phyloP scores from a whole-genome alignment of 306 rosid genomes.

The Cucumis cinereus region DNA sequence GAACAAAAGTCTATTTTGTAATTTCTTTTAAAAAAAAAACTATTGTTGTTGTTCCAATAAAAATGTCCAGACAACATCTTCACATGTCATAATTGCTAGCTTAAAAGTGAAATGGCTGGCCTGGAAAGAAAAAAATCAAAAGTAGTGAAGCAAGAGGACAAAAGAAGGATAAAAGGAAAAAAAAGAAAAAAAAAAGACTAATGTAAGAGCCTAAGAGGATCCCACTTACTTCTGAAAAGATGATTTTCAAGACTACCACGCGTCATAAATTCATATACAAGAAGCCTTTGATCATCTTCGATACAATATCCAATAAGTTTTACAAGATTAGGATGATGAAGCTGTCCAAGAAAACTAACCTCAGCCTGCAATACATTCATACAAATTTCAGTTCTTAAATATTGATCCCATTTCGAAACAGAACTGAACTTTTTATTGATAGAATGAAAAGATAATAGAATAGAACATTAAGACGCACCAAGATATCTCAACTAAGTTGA shows the following conservation, averaged over 20 bases:
- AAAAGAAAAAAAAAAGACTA: not conserved
- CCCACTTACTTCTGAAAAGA: slow-evolving; percentile 80
- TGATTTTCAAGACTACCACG: slow-evolving; percentile 96
- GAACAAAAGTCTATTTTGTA: not conserved
- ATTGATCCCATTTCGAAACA: not conserved
- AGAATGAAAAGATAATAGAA: too few species aligned
- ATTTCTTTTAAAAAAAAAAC: not conserved
- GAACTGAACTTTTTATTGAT: too few species aligned
- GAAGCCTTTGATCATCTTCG: slow-evolving; percentile 93
- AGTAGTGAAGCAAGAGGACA: not conserved
- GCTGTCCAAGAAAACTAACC: slow-evolving; percentile 94
- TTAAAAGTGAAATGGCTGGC: not conserved
- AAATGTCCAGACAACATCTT: not conserved
- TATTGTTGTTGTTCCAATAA: not conserved
- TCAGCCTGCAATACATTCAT: slow-evolving; percentile 62
- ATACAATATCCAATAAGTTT: slow-evolving; percentile 87
- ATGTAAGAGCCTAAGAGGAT: not conserved
- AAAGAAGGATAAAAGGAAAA: not conserved
- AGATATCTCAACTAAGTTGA: too few species aligned
- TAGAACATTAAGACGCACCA: too few species aligned
- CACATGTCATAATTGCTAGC: not conserved
- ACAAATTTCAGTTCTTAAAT: not conserved
- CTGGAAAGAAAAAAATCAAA: not conserved
- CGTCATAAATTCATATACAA: slow-evolving; percentile 93
- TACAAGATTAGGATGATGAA: slow-evolving; percentile 92